These are phyloP conservation scores for Candida coleopterorum DNA, from an alignment of 805 yeast genomes.

Conservation along the genomic window DNA sequence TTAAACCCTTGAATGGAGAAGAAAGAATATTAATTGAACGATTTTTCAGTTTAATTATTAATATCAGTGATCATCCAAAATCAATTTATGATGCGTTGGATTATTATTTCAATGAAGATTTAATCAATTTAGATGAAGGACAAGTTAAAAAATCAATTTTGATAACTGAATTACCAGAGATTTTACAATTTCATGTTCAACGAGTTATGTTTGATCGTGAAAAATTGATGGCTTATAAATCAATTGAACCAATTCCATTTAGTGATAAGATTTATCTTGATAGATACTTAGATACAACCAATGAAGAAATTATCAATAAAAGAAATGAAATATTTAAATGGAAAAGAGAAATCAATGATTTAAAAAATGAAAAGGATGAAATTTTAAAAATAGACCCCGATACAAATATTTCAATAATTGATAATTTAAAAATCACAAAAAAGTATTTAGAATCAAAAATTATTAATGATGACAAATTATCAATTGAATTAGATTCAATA, in stretches of 20 bases:
- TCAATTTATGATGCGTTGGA: slow-evolving; percentile 90
- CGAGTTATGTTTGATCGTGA: slow-evolving; percentile 86
- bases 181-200: slow-evolving; percentile 89
- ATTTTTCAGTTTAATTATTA: slow-evolving; percentile 76
- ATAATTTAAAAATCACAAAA: slow-evolving; percentile 48
- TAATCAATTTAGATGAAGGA: slow-evolving; percentile 65
- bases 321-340: slow-evolving; percentile 57
- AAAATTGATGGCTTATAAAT: slow-evolving; percentile 70
- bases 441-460: slow-evolving; percentile 48
- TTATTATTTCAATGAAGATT: slow-evolving; percentile 71
- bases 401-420: slow-evolving; percentile 31
- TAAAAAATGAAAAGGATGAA: slow-evolving; percentile 40
- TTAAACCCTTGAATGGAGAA: slow-evolving; percentile 44
- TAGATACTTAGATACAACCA: slow-evolving; percentile 72
- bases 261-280: slow-evolving; percentile 78
- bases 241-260: slow-evolving; percentile 77
- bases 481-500: slow-evolving; percentile 44
- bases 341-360: slow-evolving; percentile 48
- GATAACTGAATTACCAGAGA: slow-evolving; percentile 66
- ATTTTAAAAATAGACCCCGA: slow-evolving; percentile 39
- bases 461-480: slow-evolving; percentile 25
- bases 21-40: slow-evolving; percentile 51
- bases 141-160: slow-evolving; percentile 70
- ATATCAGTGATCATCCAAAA: slow-evolving; percentile 83
- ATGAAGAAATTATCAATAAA: slow-evolving; percentile 46